Base-by-base conservation (phyloP, 345 rosid species). In the Eucalyptus shirleyi region DNA sequence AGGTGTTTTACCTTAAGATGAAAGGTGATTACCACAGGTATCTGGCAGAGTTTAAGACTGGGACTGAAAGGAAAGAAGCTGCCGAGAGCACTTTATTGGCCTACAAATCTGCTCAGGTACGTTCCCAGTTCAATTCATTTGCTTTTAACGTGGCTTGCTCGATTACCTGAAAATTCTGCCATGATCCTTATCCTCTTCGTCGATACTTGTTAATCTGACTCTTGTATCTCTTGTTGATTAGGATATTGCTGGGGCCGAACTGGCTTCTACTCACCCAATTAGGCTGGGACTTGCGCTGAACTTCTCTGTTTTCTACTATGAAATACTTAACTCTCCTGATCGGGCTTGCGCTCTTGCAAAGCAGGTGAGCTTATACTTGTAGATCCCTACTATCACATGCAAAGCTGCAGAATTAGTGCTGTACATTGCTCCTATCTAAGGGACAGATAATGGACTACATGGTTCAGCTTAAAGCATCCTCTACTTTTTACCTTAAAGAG, bases 251-350 rank as follows among this genome's bases (percentile, higher is more conserved):
- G 92, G 95, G 86, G 94, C 97, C 86, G 98, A 98, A 14, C 90
- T 97, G 87, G 96, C 99, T 90, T 97, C 99, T 30, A 98, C 99
- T 87, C 99, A 98, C 94, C 99, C 99, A 12, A 97, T 98, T 87
- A 95, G 97, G 93, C 95, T 98, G 91, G 99, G 99, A 72, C 99
- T 98, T 87, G 99, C 99, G 24, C 99, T 98, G 80, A 98, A 98
- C 94, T 98, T 98, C 95, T 98, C 99, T 30, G 99, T 98, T 34
- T 98, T 98, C 93, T 98, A 96, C 92, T 98, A 98, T 92, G 99
- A 98, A 95, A 98, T 98, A 88, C 99, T 98, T 67, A 98, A 96
- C 95, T 98, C 99, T 69, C 98, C 99, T 82, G 99, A 98, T 88
- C 98, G 99, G 50, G 99, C 99, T 6, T 98, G 99, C 92, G 95